A percentile compares a stretch with the other conserved stretches of the same genome.
Conservation (phyloP, 2,329 filamentous ascomycete species). For the Xylaria sp. region DNA sequence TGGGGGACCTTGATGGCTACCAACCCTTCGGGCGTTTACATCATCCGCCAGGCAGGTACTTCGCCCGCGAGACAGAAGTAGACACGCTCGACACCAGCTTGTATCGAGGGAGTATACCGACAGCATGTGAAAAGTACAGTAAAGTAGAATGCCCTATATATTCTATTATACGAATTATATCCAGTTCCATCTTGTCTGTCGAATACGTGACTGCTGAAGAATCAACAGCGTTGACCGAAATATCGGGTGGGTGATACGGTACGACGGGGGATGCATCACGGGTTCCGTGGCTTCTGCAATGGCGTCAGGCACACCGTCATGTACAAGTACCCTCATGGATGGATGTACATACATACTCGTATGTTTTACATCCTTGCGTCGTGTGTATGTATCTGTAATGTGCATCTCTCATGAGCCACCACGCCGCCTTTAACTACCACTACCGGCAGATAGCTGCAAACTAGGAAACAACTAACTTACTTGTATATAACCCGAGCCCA, state of each 20-base stretch:
- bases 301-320: constrained; percentile 4
- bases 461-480: background rate
- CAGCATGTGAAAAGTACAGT: too few species aligned
- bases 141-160: too few species aligned
- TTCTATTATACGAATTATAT: too few species aligned
- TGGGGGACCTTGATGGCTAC: constrained; percentile 22
- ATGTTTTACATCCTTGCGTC: too few species aligned
- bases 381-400: background rate
- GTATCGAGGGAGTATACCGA: too few species aligned
- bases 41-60: background rate
- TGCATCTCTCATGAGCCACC: background rate
- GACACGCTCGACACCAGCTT: background rate
- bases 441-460: background rate
- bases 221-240: background rate
- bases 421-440: background rate
- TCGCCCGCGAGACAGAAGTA: background rate
- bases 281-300: constrained; percentile 4
- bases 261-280: constrained; percentile 12
- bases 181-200: too few species aligned
- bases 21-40: background rate
- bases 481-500: background rate
- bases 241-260: constrained; percentile 6
- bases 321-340: background rate
- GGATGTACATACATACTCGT: background rate
- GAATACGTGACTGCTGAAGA: background rate